These are phyloP conservation scores for Nymphaea thermarum DNA, from an alignment of 164 flowering plant species.

Conservation along the genomic window DNA sequence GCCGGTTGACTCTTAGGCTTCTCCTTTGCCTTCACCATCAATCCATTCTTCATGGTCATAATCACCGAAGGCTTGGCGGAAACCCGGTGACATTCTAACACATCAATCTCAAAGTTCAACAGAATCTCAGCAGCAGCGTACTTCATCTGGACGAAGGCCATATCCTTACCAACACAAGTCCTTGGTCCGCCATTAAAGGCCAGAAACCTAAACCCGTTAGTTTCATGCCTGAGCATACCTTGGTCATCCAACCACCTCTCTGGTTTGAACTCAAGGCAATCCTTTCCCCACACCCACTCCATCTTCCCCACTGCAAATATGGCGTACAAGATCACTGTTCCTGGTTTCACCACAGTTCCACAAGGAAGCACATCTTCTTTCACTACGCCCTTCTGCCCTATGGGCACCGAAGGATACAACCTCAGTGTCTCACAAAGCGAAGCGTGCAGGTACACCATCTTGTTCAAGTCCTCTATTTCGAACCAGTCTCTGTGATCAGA, in stretches of 20 bases:
- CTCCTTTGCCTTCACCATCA: constrained; percentile 15
- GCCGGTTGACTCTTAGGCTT: not conserved
- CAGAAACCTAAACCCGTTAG: constrained; percentile 16
- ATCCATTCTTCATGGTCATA: constrained; percentile 19
- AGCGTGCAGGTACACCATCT: constrained; percentile 4
- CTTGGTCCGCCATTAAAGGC: constrained; percentile 29
- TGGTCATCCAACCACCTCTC: constrained; percentile 30
- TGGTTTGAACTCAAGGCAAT: constrained; percentile 29
- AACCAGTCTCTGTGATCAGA: constrained; percentile 1
- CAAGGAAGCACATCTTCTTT: constrained; percentile 25
- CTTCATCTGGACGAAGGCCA: constrained; percentile 25
- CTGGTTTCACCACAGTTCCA: constrained; percentile 20
- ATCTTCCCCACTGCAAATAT: constrained; percentile 43
- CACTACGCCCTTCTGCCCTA: constrained; percentile 35
- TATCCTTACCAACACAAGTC: constrained; percentile 26
- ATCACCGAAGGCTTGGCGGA: constrained; percentile 9
- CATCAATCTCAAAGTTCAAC: constrained; percentile 18
- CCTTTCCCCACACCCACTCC: constrained; percentile 41
- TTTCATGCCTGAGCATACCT: constrained; percentile 16
- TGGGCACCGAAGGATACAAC: constrained; percentile 32
- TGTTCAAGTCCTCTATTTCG: not conserved
- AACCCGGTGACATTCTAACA: constrained; percentile 19
- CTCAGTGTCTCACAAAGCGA: constrained; percentile 28
- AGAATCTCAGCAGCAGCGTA: constrained; percentile 20
- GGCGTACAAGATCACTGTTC: constrained; percentile 32